Evolutionary conservation across 164 flowering plant species (phyloP).

Genomic region (Chimonanthus salicifolius): DNA sequence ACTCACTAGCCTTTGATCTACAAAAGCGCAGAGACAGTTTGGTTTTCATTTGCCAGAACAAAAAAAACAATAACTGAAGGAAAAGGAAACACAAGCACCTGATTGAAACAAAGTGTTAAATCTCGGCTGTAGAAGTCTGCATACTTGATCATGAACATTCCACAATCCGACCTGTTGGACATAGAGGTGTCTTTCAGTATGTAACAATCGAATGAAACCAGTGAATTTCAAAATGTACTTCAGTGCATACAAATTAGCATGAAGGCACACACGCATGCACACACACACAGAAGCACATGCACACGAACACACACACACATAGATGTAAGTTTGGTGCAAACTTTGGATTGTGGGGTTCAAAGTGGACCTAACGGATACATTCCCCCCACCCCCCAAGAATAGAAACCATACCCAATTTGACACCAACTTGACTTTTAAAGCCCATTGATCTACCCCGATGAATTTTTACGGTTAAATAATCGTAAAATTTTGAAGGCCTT

Average conservation of each 20-base stretch:
- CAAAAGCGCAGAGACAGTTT: not conserved
- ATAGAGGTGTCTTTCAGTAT: not conserved
- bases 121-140: constrained; percentile 94
- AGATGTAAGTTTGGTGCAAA: too few species aligned
- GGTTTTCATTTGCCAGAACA: not conserved
- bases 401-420: too few species aligned
- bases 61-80: not conserved
- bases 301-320: too few species aligned
- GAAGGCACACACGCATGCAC: not conserved
- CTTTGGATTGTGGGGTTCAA: too few species aligned
- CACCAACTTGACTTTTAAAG: too few species aligned
- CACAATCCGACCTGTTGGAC: constrained; percentile 78
- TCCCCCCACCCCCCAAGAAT: too few species aligned
- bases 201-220: not conserved
- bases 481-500: too few species aligned
- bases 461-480: too few species aligned
- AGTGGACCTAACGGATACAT: too few species aligned
- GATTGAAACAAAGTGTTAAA: constrained; percentile 60
- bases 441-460: too few species aligned
- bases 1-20: not conserved
- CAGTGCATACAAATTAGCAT: not conserved
- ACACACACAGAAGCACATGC: too few species aligned
- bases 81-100: constrained; percentile 37
- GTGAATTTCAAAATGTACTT: not conserved
- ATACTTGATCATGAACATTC: constrained; percentile 96